Base-by-base conservation (phyloP, 345 rosid species). In the Psidium guajava region DNA sequence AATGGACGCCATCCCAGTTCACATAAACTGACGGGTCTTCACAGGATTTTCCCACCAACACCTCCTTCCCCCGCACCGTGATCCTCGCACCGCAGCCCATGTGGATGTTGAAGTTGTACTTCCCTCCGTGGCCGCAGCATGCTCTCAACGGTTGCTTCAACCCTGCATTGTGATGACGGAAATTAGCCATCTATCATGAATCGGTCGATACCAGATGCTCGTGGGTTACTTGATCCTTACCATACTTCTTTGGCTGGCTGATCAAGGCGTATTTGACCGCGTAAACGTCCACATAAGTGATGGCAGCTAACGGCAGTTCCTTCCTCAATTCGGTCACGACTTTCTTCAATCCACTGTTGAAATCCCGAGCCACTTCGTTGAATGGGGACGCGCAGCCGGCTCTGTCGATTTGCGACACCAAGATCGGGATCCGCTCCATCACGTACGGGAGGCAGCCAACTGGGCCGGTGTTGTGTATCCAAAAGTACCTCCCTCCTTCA, bases 61-160 rank as follows among this genome's bases (percentile, higher is more conserved):
- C 83, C 83, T 93, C 89, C 87, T 87, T 91, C 3, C 95, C 98
- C 44, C 82, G 69, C 82, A 87, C 88, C 40, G 6, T 89, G n/a
- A 77, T 77, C 86, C 85, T 91, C 44, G 64, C 88, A 22, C 98
- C 98, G 81, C 98, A 94, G 0, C 95, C 91, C 51, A 90, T 84
- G 44, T 90, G 9, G 82, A 83, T 89, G 81, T 90, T 92, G 92
- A 88, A 95, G 82, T 96, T 95, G 55, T 93, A 93, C 90, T 90
- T 93, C 40, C 98, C 99, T 28, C 98, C 98, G 81, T 90, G 94
- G 7, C 99, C 98, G 54, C 98, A 97, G 61, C 99, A 95, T 6
- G 94, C 86, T 47, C 91, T 91, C 64, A 94, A 82, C 10, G 98
- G 91, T 28, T 95, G 88, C 36, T 81, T 88, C 84, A 96, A 93